Base-by-base conservation (phyloP, 129 eudicot genomes). In the Pittosporum tobira region DNA sequence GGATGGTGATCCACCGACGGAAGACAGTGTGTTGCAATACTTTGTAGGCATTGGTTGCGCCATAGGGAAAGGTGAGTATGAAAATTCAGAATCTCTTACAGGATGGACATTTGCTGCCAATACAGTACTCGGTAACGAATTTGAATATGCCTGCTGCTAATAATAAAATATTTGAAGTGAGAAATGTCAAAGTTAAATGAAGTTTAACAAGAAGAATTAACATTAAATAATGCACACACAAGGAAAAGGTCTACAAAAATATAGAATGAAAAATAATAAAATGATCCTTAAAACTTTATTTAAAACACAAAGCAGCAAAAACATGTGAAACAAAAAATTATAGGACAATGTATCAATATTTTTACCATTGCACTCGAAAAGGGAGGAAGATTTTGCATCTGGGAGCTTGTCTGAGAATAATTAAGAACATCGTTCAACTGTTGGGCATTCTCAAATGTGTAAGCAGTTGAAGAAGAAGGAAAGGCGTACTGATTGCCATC, bases 351-450 rank as follows among this genome's bases (percentile, higher is more conserved):
- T 44, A 44, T 44, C n/a, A 44, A 65, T 10, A 42, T 63, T 21
- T 40, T 67, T 77, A 84, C 93, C 99, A 79, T 76, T 30, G 80
- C 85, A 72, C 69, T 80, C 0, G 99, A 79, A 40, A 83, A 84
- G 26, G 94, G 71, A 58, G 94, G 55, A 59, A 79, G 62, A 66
- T 74, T 82, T 69, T 85, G 96, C 84, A 81, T 70, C 75, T 91
- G 94, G 11, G 85, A 60, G 51, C 75, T 71, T 24, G 89, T 48
- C 71, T 84, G 94, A 3, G 88, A 70, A 37, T 83, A 89, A 70
- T 71, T 68, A 55, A 74, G 77, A 36, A 84, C 65, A 4, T 80
- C 64, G 60, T 79, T 93, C 44, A 79, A 47, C 72, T 71, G 77
- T 59, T 81, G 96, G 5, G 84, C 69, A 57, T 70, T 73, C 24